These are phyloP conservation scores for Calonectria montana DNA, from an alignment of 2,329 filamentous ascomycete species.

Conservation along the genomic window DNA sequence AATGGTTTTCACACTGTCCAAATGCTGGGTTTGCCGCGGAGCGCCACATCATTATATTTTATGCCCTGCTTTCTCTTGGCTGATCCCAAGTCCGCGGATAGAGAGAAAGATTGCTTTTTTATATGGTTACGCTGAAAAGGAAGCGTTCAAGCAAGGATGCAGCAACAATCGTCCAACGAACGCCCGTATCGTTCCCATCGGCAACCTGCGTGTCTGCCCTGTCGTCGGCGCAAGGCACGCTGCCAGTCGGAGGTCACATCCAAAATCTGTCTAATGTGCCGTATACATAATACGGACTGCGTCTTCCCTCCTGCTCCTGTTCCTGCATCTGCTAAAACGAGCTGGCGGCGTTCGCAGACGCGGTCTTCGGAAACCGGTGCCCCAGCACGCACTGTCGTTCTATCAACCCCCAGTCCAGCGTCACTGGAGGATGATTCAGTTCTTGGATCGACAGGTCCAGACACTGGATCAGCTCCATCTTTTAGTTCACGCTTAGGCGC, in stretches of 20 bases:
- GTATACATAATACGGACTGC: constrained; percentile 67
- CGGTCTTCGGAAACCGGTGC: background rate
- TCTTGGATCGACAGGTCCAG: background rate
- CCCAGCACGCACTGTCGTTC: background rate
- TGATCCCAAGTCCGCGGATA: background rate
- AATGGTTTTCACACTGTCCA: background rate
- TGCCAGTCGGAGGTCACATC: constrained; percentile 69
- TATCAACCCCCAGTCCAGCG: background rate
- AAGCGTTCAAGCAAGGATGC: constrained; percentile 11
- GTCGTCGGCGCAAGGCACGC: constrained; percentile 70
- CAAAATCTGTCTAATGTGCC: constrained; percentile 67
- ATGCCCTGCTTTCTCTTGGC: background rate
- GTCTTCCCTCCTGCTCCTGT: constrained; percentile 57
- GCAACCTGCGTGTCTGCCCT: constrained; percentile 69
- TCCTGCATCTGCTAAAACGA: constrained; percentile 31
- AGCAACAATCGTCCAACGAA: constrained; percentile 26
- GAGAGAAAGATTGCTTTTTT: background rate
- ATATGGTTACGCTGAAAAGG: background rate
- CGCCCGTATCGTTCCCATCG: constrained; percentile 72
- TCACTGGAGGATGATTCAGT: background rate
- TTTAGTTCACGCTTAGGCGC: background rate
- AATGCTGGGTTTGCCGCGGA: background rate
- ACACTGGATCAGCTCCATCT: background rate
- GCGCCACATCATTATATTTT: background rate
- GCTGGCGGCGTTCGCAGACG: constrained; percentile 23